Conservation (phyloP, 2,329 filamentous ascomycete genomes). For the Colletotrichum horii region DNA sequence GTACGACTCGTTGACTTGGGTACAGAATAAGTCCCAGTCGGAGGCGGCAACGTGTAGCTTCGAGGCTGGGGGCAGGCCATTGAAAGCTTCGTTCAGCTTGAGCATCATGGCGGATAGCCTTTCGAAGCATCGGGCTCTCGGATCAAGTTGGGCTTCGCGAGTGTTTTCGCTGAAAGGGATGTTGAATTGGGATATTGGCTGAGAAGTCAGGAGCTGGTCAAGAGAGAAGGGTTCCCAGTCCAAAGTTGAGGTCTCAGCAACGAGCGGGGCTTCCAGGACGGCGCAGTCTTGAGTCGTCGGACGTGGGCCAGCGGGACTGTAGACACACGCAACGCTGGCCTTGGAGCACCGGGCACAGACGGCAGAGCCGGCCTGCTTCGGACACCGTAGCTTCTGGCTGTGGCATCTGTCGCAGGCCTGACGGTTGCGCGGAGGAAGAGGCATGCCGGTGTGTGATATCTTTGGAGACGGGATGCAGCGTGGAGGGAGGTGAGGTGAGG, state of each 20-base stretch:
- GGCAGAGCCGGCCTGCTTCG: conserved; percentile 38
- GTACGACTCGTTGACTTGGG: conserved; percentile 27
- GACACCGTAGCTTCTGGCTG: conserved; percentile 51
- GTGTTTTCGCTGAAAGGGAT: neutral
- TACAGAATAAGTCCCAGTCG: conserved; percentile 27
- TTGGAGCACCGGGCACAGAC: conserved; percentile 47
- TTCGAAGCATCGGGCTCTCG: neutral
- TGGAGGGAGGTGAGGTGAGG: no score
- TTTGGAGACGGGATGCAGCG: neutral
- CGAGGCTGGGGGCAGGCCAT: neutral
- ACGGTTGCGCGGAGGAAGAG: conserved; percentile 21
- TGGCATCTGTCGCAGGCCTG: conserved; percentile 51
- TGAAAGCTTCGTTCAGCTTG: neutral
- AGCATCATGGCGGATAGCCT: neutral
- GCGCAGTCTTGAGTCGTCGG: conserved; percentile 27
- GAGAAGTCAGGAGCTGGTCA: neutral
- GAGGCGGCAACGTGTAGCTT: conserved; percentile 25
- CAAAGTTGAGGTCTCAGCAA: neutral
- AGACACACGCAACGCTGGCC: conserved; percentile 43
- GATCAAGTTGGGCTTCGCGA: neutral
- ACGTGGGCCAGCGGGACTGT: conserved; percentile 39
- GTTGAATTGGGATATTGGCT: neutral
- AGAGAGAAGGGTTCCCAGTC: conserved; percentile 8
- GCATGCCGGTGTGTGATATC: conserved; percentile 24
- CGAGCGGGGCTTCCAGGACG: neutral